Percentiles rank a stretch among this genome's conserved stretches.
Conservation (phyloP, 495 filamentous ascomycete species). For the Penicillium cinerascens region DNA sequence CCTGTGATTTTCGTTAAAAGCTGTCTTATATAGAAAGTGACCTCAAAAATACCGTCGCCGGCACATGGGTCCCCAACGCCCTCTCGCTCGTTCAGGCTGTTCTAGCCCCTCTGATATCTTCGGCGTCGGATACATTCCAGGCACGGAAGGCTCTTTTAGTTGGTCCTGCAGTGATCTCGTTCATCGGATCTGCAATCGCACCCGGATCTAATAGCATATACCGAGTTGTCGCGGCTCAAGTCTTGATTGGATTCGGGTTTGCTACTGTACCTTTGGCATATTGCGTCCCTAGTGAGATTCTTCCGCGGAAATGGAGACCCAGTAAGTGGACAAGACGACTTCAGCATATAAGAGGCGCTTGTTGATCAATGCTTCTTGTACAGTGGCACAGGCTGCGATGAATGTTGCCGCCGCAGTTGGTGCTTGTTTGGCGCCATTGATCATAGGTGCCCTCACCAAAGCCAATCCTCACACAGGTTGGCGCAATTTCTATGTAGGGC, state of each 20-base stretch:
- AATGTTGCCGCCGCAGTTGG: conserved; percentile 3
- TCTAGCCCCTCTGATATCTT: conserved; percentile 7
- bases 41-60: conserved; percentile 7
- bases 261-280: conserved; percentile 12
- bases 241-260: conserved; percentile 11
- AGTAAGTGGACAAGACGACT: neutral
- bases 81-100: conserved; percentile 11
- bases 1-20: neutral
- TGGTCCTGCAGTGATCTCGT: conserved; percentile 7
- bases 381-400: conserved; percentile 4
- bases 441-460: conserved; percentile 6
- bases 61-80: conserved; percentile 11
- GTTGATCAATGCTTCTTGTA: neutral
- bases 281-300: conserved; percentile 11
- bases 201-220: conserved; percentile 9
- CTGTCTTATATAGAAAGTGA: conserved; percentile 8
- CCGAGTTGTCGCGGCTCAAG: conserved; percentile 6
- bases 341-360: neutral
- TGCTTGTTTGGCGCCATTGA: conserved; percentile 2
- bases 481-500: conserved; percentile 3
- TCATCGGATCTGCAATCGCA: conserved; percentile 8
- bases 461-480: conserved; percentile 4
- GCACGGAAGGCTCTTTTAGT: conserved; percentile 7
- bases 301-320: conserved; percentile 10
- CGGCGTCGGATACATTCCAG: conserved; percentile 11